Evolutionary conservation across 495 filamentous ascomycete genomes (phyloP).

Genomic region (Xylaria flabelliformis): DNA sequence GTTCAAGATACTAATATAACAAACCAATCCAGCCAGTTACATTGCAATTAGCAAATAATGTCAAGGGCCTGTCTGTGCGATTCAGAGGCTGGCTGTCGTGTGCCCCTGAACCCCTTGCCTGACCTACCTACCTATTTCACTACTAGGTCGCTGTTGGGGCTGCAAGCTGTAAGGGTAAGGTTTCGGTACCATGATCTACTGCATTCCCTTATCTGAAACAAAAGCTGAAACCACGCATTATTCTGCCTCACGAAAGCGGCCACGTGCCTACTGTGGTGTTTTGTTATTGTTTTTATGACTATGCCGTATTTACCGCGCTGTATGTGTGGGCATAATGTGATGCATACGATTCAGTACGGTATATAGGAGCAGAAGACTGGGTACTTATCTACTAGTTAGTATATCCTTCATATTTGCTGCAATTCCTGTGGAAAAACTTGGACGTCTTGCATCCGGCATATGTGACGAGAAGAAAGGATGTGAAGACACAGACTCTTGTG

Average conservation of each 20-base stretch:
- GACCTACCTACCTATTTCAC: neutral
- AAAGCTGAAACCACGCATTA: slow-evolving; percentile 8
- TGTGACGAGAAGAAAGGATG: neutral
- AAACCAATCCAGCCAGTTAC: neutral
- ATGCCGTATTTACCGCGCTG: neutral
- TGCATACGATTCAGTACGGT: neutral
- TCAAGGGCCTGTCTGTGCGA: neutral
- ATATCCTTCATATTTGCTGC: neutral
- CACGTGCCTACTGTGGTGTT: slow-evolving; percentile 5
- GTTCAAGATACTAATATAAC: neutral
- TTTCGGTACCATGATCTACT: slow-evolving; percentile 24
- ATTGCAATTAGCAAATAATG: neutral
- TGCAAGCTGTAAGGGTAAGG: neutral
- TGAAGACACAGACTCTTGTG: neutral
- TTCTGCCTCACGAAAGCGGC: slow-evolving; percentile 10
- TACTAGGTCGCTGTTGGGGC: neutral
- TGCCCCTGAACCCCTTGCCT: slow-evolving; percentile 9
- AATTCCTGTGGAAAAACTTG: neutral
- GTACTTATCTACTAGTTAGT: neutral
- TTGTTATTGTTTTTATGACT: neutral
- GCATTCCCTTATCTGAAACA: slow-evolving; percentile 19
- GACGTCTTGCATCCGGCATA: neutral
- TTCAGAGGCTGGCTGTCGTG: neutral
- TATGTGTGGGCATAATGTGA: neutral
- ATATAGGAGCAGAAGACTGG: neutral